Base-by-base conservation (phyloP, 2,329 filamentous ascomycete genomes). In the Chrysoporthe puriensis region DNA sequence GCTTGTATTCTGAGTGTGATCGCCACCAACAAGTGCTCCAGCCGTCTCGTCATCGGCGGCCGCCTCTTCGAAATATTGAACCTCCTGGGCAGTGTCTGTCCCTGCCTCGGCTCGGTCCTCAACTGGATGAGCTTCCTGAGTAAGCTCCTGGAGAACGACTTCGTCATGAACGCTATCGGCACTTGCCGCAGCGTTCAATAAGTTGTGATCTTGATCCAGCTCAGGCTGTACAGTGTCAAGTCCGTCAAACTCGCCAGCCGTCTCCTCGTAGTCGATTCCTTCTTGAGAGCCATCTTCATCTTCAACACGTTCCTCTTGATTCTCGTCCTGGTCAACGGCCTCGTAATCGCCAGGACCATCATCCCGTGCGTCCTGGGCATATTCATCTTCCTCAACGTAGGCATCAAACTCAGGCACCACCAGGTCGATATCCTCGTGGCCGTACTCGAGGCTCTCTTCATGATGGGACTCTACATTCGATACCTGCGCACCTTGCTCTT, bases 221-320 rank as follows among this genome's bases (percentile, higher is more conserved):
- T 59, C 36, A 16, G 66, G 57, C 6, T 70, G 66, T 11, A 71
- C 73, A 48, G 70, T 73, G 21, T 34, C 66, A 26, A 62, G 32
- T 44, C 26, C 26, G 11, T 52, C 59, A 32, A 62, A 46, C 42
- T 66, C 63, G 42, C 56, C 66, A 21, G 58, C 36, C 16, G 59
- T 57, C 36, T 63, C 66, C 44, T 81, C 78, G 60, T 79, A 79
- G 54, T 77, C 78, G 36, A 78, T 78, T 61, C 82, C 79, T 50
- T 80, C 78, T 14, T 73, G 68, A 21, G 70, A 50, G 5, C 14
- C 70, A 1, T 72, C 72, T 2, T 67, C 63, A 54, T 73, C 63
- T 32, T 75, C 64, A n/a, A 40, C n/a, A 26, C 54, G 48, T 11
- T 46, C 44, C 2, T 62, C 62, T 21, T 50, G 71, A 21, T 60